These are phyloP conservation scores for Leccinum griseonigrum DNA, from an alignment of 1,284 basidiomycete species.

Conservation along the genomic window DNA sequence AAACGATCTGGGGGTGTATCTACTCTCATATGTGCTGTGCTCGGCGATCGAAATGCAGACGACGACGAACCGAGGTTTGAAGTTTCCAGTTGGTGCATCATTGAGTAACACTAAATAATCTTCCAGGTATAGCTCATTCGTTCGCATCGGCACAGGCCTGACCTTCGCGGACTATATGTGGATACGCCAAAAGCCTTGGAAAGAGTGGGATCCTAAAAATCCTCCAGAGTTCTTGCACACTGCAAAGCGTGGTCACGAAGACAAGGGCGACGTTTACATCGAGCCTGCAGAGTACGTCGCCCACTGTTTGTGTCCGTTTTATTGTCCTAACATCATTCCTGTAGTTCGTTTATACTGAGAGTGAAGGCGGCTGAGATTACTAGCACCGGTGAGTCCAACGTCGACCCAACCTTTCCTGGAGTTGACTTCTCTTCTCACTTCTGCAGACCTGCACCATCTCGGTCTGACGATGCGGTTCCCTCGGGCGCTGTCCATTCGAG, in stretches of 20 bases:
- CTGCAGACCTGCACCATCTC: constrained; percentile 66
- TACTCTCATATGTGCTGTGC: constrained; percentile 71
- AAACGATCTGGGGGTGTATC: constrained; percentile 81
- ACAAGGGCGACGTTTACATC: constrained; percentile 80
- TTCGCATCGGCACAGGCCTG: constrained; percentile 84
- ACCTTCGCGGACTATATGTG: constrained; percentile 82
- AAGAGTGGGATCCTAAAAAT: constrained; percentile 61
- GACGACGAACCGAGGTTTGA: constrained; percentile 63
- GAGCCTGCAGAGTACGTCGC: constrained; percentile 70
- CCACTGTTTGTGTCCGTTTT: background rate
- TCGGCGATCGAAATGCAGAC: constrained; percentile 59
- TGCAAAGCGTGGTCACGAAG: constrained; percentile 59
- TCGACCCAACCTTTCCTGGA: background rate
- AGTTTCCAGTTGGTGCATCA: background rate
- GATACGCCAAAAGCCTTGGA: constrained; percentile 76
- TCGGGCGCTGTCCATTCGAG: constrained; percentile 73
- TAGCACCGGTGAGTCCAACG: constrained; percentile 50
- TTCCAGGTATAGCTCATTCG: constrained; percentile 72
- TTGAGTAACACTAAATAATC: background rate
- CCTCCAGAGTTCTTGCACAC: constrained; percentile 63
- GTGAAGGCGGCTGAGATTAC: constrained; percentile 91
- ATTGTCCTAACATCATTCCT: background rate
- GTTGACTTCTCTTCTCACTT: background rate
- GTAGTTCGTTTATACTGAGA: constrained; percentile 82
- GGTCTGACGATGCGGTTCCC: constrained; percentile 87